phyloP scores from a whole-genome alignment of 1,284 basidiomycete genomes.

The Cutaneotrichosporon cavernicola region DNA sequence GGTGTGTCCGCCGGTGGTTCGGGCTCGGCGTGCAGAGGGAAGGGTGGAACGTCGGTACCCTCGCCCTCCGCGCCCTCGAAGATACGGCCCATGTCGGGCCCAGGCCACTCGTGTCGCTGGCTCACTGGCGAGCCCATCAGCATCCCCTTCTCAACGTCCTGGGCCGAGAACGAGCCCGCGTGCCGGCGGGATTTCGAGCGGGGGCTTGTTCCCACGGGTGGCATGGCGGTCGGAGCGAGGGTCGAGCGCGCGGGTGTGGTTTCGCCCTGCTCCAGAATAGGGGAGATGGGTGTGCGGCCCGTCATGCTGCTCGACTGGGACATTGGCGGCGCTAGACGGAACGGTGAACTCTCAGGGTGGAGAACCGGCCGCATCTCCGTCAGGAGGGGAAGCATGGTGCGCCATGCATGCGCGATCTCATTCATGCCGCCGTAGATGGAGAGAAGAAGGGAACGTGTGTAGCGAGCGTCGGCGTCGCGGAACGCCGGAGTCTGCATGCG shows the following conservation, averaged over 20 bases:
- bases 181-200: slow-evolving; percentile 67
- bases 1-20: slow-evolving; percentile 12
- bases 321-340: slow-evolving; percentile 26
- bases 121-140: slow-evolving; percentile 59
- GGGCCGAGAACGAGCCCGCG: slow-evolving; percentile 86
- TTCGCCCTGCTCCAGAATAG: slow-evolving; percentile 38
- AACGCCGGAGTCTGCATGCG: slow-evolving; percentile 70
- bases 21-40: slow-evolving; percentile 23
- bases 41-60: slow-evolving; percentile 16
- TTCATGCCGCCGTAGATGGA: slow-evolving; percentile 86
- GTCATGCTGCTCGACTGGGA: slow-evolving; percentile 22
- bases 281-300: slow-evolving; percentile 51
- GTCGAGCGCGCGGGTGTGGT: slow-evolving; percentile 8
- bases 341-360: slow-evolving; percentile 7
- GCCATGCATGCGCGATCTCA: slow-evolving; percentile 86
- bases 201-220: slow-evolving; percentile 17
- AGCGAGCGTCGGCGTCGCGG: slow-evolving; percentile 72
- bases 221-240: slow-evolving; percentile 6
- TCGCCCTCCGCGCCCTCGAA: slow-evolving; percentile 19
- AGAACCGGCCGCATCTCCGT: slow-evolving; percentile 69
- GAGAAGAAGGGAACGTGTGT: slow-evolving; percentile 80
- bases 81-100: slow-evolving; percentile 18
- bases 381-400: slow-evolving; percentile 69
- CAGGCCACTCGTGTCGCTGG: slow-evolving; percentile 22
- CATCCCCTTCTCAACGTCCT: slow-evolving; percentile 85